Percentiles rank a stretch among this genome's conserved stretches.
Conservation (phyloP, 2,329 filamentous ascomycete genomes). For the Cordyceps cateniannulata region DNA sequence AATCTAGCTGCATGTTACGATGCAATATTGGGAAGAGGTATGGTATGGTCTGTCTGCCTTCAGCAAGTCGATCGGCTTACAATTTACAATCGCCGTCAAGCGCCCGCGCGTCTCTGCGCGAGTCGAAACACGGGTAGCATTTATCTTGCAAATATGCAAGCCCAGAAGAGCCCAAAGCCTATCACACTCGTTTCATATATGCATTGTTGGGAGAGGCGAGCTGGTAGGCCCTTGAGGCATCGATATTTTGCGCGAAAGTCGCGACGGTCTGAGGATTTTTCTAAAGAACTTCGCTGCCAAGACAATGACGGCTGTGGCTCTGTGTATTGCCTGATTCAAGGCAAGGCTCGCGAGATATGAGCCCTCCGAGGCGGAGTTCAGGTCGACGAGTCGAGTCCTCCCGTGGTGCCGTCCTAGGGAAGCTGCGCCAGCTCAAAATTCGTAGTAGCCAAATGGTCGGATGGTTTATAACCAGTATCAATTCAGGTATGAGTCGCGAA, state of each 20-base stretch:
- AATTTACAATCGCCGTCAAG: background rate
- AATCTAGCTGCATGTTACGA: background rate
- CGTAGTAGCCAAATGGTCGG: background rate
- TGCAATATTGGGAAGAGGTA: background rate
- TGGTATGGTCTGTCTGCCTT: background rate
- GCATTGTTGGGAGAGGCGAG: background rate
- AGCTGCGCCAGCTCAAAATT: background rate
- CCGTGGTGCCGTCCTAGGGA: background rate
- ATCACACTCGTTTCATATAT: no score
- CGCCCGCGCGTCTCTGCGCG: background rate
- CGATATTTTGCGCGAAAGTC: background rate
- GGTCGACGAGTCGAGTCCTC: background rate
- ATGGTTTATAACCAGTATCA: background rate
- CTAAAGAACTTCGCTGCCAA: background rate
- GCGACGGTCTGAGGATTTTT: background rate
- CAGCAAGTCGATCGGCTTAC: background rate
- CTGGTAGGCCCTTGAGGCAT: background rate
- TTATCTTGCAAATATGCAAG: background rate
- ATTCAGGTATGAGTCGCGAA: background rate
- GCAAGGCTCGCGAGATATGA: background rate
- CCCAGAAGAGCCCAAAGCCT: no score
- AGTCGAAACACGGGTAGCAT: background rate
- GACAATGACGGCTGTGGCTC: background rate
- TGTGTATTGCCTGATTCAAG: background rate
- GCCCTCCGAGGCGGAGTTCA: background rate